Percentiles rank a stretch among this genome's conserved stretches.
phyloP scores from a whole-genome alignment of 2,329 filamentous ascomycete genomes.

The Hymenoscyphus albidus region DNA sequence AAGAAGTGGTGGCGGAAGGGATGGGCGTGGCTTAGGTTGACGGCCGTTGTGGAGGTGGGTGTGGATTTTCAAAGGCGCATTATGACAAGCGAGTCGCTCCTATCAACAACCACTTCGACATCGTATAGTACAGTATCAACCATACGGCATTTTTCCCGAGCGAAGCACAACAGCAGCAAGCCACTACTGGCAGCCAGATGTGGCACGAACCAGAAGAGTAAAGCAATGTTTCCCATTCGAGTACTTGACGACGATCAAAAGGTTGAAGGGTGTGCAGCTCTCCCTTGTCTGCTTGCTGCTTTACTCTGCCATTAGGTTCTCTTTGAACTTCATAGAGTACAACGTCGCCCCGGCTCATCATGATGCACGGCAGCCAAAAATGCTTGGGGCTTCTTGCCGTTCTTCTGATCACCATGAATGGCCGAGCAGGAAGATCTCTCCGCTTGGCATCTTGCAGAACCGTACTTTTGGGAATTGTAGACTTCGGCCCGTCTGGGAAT shows the following conservation, averaged over 20 bases:
- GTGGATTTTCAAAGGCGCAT: neutral
- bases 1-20: neutral
- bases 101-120: neutral
- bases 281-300: neutral
- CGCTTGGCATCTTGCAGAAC: constrained; percentile 2
- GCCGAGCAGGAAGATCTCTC: neutral
- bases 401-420: neutral
- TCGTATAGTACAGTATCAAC: neutral
- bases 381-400: neutral
- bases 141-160: neutral
- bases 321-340: neutral
- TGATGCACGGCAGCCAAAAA: neutral
- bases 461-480: neutral
- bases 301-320: neutral
- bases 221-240: neutral
- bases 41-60: neutral
- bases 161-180: neutral
- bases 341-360: neutral
- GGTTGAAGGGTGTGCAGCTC: neutral
- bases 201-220: neutral
- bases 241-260: neutral
- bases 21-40: neutral
- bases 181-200: neutral
- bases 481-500: neutral
- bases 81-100: neutral